Evolutionary conservation across 2,329 filamentous ascomycete species (phyloP).

Genomic region (Phialemonium atrogriseum): DNA sequence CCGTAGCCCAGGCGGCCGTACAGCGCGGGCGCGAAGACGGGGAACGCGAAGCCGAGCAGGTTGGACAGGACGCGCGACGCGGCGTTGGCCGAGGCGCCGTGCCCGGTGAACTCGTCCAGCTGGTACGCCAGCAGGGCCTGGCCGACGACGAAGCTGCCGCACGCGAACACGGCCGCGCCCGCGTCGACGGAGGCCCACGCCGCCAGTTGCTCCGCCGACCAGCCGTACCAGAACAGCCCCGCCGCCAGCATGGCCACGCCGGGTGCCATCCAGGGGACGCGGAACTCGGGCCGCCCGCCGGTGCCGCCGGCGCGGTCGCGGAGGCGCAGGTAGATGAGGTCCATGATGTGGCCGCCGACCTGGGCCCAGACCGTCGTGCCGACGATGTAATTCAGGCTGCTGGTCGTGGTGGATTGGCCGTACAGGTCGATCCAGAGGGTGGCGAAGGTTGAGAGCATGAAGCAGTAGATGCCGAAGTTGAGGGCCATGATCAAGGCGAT

Average conservation of each 20-base stretch:
- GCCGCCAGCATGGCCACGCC: conserved; percentile 33
- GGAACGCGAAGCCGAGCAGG: conserved; percentile 48
- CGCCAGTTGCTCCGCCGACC: conserved; percentile 28
- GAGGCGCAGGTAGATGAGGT: conserved; percentile 24
- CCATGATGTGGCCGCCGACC: conserved; percentile 26
- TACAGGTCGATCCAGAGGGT: conserved; percentile 38
- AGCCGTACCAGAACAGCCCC: conserved; percentile 42
- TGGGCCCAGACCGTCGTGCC: conserved; percentile 29
- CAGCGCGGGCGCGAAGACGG: conserved; percentile 43
- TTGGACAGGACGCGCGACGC: conserved; percentile 47
- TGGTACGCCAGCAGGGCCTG: conserved; percentile 52
- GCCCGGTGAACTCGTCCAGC: conserved; percentile 38
- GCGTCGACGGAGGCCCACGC: conserved; percentile 51
- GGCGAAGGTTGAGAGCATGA: conserved; percentile 46
- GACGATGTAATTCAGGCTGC: conserved; percentile 42
- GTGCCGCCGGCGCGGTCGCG: conserved; percentile 37
- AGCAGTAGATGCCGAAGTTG: conserved; percentile 40
- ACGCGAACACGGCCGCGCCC: conserved; percentile 35
- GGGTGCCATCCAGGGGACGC: conserved; percentile 24
- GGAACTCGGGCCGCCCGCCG: conserved; percentile 24
- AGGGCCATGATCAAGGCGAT: conserved; percentile 35
- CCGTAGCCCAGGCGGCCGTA: conserved; percentile 32
- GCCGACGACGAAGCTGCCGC: conserved; percentile 48
- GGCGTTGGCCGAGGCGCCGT: conserved; percentile 33
- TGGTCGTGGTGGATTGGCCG: conserved; percentile 29